phyloP scores from a whole-genome alignment of 352 stramenopile species.

The Phytophthora syringae region DNA sequence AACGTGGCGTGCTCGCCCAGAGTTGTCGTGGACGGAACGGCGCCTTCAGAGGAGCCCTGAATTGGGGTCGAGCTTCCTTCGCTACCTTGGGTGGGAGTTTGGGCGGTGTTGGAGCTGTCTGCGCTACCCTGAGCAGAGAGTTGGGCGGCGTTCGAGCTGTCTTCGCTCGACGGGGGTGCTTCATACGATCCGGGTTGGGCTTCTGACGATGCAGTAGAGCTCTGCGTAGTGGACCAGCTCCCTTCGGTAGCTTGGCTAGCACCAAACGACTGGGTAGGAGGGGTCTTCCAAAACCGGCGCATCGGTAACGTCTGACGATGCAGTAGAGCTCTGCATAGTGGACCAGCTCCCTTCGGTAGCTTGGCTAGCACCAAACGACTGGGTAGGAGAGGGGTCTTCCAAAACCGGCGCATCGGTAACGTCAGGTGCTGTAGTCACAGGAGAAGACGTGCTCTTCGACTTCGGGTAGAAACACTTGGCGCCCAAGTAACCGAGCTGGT shows the following conservation, averaged over 20 bases:
- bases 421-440: neutral
- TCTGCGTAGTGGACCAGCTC: neutral
- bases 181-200: constrained; percentile 4
- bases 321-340: no score
- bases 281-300: neutral
- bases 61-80: constrained; percentile 8
- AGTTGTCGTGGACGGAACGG: neutral
- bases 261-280: neutral
- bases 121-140: constrained; percentile 16
- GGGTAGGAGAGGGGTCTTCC: no score
- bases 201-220: neutral
- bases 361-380: no score
- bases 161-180: constrained; percentile 25
- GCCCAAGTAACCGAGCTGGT: constrained; percentile 4
- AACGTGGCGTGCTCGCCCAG: constrained; percentile 4
- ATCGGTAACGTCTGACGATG: neutral
- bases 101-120: no score
- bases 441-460: constrained; percentile 1
- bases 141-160: constrained; percentile 5
- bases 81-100: no score
- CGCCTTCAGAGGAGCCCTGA: neutral
- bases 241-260: neutral
- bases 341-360: no score
- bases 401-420: neutral
- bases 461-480: constrained; percentile 17